A percentile compares a stretch with the other conserved stretches of the same genome.
These are phyloP conservation scores for Solanum appendiculatum DNA, from an alignment of 257 asterid genomes.

Conservation along the genomic window DNA sequence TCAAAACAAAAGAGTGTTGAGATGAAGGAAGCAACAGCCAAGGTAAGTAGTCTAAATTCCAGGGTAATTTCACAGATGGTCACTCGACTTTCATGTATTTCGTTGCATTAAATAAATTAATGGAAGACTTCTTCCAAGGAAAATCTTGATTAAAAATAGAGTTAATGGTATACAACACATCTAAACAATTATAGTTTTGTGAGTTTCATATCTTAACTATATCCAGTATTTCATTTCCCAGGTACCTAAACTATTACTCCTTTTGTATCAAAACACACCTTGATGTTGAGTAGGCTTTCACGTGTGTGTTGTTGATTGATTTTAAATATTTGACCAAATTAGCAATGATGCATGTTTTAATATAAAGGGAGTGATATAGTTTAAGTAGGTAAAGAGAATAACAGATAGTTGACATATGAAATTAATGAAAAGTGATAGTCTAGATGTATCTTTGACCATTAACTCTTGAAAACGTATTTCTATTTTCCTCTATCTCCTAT, in stretches of 20 bases:
- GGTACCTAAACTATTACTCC: not conserved
- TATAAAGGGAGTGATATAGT: not conserved
- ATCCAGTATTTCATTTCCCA: no score
- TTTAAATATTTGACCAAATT: no score
- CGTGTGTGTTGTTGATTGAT: not conserved
- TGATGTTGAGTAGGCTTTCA: not conserved
- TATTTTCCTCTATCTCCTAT: no score
- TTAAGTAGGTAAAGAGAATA: no score
- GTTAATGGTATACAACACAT: not conserved
- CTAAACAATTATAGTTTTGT: no score
- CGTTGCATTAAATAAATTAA: not conserved
- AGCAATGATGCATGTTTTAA: not conserved
- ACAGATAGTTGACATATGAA: not conserved
- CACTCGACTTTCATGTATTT: not conserved
- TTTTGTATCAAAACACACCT: not conserved
- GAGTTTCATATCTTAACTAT: not conserved
- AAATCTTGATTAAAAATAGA: no score
- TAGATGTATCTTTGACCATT: not conserved
- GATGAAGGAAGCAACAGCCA: constrained; percentile 59
- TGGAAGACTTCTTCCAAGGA: no score
- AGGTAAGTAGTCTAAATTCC: constrained; percentile 7
- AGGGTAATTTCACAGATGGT: not conserved
- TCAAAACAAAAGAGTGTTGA: constrained; percentile 25
- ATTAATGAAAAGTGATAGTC: no score
- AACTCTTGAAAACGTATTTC: not conserved